Base-by-base conservation (phyloP, 208 protist species). In the Leptomonas seymouri region DNA sequence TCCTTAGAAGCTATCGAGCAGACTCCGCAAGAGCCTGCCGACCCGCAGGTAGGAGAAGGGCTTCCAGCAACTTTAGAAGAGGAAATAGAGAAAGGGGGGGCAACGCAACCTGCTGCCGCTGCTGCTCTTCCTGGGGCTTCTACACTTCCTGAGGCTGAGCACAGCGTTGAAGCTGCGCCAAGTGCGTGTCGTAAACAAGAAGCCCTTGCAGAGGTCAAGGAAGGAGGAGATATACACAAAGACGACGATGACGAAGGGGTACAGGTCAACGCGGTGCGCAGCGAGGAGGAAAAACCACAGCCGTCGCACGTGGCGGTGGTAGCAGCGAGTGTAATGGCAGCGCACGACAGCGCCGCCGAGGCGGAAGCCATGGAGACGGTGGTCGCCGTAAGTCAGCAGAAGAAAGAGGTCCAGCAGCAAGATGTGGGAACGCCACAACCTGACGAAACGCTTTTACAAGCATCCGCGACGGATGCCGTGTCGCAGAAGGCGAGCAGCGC, bases 301-400 rank as follows among this genome's bases (percentile, higher is more conserved):
- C 50, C 20, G 31, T 7, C 21, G 46, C 60, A 66, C 16, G 44
- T 64, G 7, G 41, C 30, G 41, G 31, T 65, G 45, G 59, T 46
- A 14, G 25, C 30, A 3, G 46, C 53, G 1, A 30, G 18, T 2
- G 20, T 48, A 14, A 36, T 44, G 46, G 49, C 2, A 3, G 21
- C 0, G 8, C 6, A 12, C 16, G 9, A 48, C 42, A 12, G 3
- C 9, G 21, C 2, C 21, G 20, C 4, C 23, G 23, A 46, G 23
- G 31, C 27, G 2, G 34, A 31, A 8, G 18, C 0, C 20, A 36
- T 31, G 7, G 61, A n/a, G 21, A 23, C 16, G 16, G 36, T 42
- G 46, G 31, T 55, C n/a, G 55, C 30, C 18, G 44, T 16, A 16
- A 48, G 12, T 15, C 7, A 36, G 53, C 20, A 58, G 21, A 18